Base-by-base conservation (phyloP, 2,329 filamentous ascomycete species). In the Penicillium brevicompactum region DNA sequence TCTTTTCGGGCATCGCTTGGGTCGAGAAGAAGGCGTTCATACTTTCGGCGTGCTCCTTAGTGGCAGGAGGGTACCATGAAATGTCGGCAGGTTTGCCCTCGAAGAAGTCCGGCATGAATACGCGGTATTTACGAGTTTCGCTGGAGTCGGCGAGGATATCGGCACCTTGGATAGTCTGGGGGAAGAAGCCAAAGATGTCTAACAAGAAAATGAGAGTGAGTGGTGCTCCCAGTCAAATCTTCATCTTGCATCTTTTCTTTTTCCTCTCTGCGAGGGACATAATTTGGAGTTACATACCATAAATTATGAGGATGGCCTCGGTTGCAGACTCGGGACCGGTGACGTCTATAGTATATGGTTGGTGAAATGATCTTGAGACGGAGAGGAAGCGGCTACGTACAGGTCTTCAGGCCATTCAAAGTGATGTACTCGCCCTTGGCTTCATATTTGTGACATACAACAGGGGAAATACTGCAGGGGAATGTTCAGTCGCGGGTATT, bases 71-170 rank as follows among this genome's bases (percentile, higher is more conserved):
- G 70, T 83, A 85, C 82, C 82, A 85, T 48, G 75, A 77, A 65
- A 86, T 83, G 62, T 83, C 81, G 56, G 80, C 84, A 37, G 90
- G 88, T 62, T 84, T 81, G 71, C 90, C 92, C 56, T 89, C 83
- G 79, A 96, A 96, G 82, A 90, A 93, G 76, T 97, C 92, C 22
- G 92, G 92, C 62, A 96, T 92, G 76, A 92, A 91, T 64, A 96
- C 89, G 64, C 86, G 87, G 80, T 94, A 94, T 68, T 89, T 84
- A 56, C 79, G 72, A 78, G 2, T 37, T n/a, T 83, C 74, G 81
- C 87, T 79, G 37, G 79, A 76, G 63, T 76, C 73, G 37, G 84
- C 82, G 46, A 87, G 80, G 66, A 86, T 86, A 62, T 87, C 84
- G 60, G 84, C 84, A 43, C 84, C 84, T 67, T 87, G 84, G 16